Conservation (phyloP, 2,329 filamentous ascomycete species). For the Colletotrichum brevisporum region DNA sequence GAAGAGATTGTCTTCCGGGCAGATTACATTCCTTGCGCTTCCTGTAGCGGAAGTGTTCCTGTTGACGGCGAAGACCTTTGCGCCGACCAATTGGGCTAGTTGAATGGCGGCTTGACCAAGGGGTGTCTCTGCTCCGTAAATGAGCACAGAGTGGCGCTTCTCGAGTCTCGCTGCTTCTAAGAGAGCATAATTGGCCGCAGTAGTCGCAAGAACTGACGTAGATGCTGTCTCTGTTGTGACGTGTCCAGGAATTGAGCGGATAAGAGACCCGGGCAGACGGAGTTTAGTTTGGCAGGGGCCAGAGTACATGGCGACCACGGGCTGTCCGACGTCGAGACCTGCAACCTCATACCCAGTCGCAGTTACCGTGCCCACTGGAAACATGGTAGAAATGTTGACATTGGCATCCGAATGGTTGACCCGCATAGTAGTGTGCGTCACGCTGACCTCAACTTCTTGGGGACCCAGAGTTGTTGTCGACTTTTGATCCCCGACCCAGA, state of each 20-base stretch:
- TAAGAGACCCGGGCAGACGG: not conserved
- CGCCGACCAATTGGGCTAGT: constrained; percentile 47
- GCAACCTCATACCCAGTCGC: not conserved
- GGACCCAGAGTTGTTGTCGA: not conserved
- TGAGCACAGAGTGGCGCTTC: constrained; percentile 49
- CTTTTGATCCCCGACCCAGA: not conserved
- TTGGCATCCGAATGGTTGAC: not conserved
- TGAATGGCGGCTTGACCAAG: constrained; percentile 53
- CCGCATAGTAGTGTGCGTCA: not conserved
- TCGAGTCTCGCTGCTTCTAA: constrained; percentile 48
- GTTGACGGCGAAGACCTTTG: constrained; percentile 49
- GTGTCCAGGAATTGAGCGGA: not conserved
- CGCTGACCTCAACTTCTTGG: not conserved
- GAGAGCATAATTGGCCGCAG: constrained; percentile 41
- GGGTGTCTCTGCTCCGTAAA: constrained; percentile 53
- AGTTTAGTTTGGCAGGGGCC: not conserved
- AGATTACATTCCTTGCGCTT: constrained; percentile 54
- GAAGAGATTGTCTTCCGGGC: constrained; percentile 51
- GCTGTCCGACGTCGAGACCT: not conserved
- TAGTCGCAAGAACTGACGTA: not conserved
- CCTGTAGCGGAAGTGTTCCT: constrained; percentile 46
- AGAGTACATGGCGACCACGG: not conserved
- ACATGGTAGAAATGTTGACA: not conserved
- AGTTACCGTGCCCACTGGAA: not conserved
- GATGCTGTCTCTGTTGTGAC: not conserved